Base-by-base conservation (phyloP, 805 yeast genomes). In the Saturnispora hagleri region DNA sequence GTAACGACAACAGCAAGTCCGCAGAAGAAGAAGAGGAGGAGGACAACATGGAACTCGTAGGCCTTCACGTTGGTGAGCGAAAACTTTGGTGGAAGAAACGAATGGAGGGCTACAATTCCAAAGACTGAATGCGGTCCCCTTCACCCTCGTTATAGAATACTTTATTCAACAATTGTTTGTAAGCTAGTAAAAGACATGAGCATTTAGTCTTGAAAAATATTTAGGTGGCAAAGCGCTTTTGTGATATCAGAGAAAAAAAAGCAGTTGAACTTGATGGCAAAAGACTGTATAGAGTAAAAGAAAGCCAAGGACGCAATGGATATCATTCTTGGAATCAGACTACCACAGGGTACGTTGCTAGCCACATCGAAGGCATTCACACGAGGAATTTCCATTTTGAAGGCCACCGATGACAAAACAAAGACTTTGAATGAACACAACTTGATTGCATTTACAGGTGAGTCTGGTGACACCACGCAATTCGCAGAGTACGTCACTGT, bases 311-410 rank as follows among this genome's bases (percentile, higher is more conserved):
- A 27, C 27, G 48, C 50, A 44, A 93, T 93, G 98, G 99, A 91
- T 73, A 82, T 91, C 62, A 73, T 91, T 51, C 73, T 91, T 60
- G 98, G 98, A 53, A 84, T 91, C 60, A 84, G 79, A 62, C 85
- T 89, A 34, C 73, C 80, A 61, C 95, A 89, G 62, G 77, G 82
- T 55, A 95, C 91, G 44, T 76, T 93, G 55, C 70, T 91, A 52
- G 96, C 97, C 63, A 87, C 98, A n/a, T 89, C 97, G 10, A 88
- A 85, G 67, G 96, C 97, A 5, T 87, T 84, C 53, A 87, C 96
- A 9, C 79, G 99, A 59, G 96, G 97, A 52, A 85, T 89, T 51
- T 84, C 95, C 13, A 78, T 89, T 48, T 70, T 89, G 58, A 87
- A 87, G 63, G 81, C 79, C 49, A 74, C 77, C 47, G 97, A 89